A percentile compares a stretch with the other conserved stretches of the same genome.
phyloP scores from a whole-genome alignment of 441 rosid genomes.

The Populus hybrid region DNA sequence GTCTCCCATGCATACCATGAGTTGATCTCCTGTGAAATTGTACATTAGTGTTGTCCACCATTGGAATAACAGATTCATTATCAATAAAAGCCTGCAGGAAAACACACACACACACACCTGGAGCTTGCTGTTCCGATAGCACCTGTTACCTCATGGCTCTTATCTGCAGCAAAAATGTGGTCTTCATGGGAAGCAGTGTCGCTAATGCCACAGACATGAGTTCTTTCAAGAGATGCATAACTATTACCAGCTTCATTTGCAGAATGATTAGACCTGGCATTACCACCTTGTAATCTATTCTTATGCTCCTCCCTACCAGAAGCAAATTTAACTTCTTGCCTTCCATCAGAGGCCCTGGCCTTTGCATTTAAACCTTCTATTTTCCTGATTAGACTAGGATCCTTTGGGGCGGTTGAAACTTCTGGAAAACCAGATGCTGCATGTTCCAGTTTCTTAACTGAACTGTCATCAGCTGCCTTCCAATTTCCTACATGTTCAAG shows the following conservation, averaged over 20 bases:
- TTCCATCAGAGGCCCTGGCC: constrained; percentile 48
- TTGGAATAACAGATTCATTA: constrained; percentile 22
- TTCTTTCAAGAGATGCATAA: constrained; percentile 31
- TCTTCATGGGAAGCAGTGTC: constrained; percentile 31
- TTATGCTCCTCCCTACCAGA: constrained; percentile 45
- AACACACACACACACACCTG: constrained; percentile 53
- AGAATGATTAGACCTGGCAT: constrained; percentile 32
- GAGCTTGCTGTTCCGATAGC: constrained; percentile 35
- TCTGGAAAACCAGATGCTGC: constrained; percentile 25
- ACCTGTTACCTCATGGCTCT: constrained; percentile 35
- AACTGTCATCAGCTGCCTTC: constrained; percentile 37
- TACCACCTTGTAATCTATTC: constrained; percentile 36
- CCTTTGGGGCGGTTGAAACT: constrained; percentile 36
- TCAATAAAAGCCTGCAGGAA: constrained; percentile 24
- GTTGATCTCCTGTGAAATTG: constrained; percentile 55
- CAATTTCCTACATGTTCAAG: constrained; percentile 30
- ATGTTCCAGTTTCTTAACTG: constrained; percentile 27
- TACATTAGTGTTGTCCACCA: constrained; percentile 32
- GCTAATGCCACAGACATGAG: constrained; percentile 28
- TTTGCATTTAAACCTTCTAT: constrained; percentile 80
- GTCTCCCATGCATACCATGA: constrained; percentile 49
- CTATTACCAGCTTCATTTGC: constrained; percentile 38
- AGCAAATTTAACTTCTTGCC: constrained; percentile 35
- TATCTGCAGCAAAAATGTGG: constrained; percentile 38
- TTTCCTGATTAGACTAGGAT: constrained; percentile 74